Conservation (phyloP, 805 yeast species). For the Tetrapisispora fleetii region DNA sequence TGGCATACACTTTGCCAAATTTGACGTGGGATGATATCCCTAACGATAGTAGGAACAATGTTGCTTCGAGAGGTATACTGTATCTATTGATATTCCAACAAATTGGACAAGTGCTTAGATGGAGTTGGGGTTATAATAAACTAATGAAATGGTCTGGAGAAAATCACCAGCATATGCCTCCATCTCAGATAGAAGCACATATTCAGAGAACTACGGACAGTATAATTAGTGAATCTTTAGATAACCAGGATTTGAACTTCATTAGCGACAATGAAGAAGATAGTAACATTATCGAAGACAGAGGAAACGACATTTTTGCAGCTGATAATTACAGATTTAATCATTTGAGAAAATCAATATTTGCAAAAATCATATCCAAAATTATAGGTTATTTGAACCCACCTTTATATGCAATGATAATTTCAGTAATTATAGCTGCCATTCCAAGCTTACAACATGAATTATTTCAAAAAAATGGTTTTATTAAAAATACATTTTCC, state of each 20-base stretch:
- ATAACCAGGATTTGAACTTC: background rate
- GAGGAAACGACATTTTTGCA: background rate
- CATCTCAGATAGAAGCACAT: conserved; percentile 13
- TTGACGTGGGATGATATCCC: conserved; percentile 66
- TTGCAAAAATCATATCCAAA: background rate
- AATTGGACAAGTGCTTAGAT: conserved; percentile 69
- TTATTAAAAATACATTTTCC: conserved; percentile 55
- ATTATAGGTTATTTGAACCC: conserved; percentile 49
- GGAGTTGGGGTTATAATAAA: conserved; percentile 83
- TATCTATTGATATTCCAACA: conserved; percentile 72
- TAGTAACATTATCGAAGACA: background rate
- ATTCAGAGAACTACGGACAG: conserved; percentile 6
- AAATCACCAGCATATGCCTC: conserved; percentile 23
- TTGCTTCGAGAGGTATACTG: conserved; percentile 69
- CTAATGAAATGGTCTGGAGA: conserved; percentile 42
- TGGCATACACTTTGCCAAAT: conserved; percentile 67
- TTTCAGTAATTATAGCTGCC: conserved; percentile 61
- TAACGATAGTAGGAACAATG: conserved; percentile 55
- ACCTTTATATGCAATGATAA: conserved; percentile 70
- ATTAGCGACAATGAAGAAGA: background rate
- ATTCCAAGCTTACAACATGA: conserved; percentile 46
- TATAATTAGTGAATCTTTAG: background rate
- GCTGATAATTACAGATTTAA: background rate
- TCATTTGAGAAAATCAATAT: background rate
- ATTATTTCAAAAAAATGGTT: conserved; percentile 51